Conservation (phyloP, 2,329 filamentous ascomycete species). For the Cryphonectria parasitica region DNA sequence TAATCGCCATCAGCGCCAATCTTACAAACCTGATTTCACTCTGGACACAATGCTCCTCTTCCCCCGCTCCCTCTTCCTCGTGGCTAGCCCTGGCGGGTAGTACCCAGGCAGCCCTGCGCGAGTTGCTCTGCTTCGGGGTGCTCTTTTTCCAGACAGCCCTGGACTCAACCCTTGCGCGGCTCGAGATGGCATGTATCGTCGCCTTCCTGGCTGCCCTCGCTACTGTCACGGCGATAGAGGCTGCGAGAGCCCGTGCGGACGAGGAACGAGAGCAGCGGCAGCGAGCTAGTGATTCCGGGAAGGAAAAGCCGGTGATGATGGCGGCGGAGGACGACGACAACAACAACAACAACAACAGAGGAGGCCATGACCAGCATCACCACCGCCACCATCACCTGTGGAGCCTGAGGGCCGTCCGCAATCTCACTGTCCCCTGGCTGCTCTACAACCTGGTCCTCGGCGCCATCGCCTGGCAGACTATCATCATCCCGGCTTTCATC, state of each 20-base stretch:
- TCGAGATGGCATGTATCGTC: slow-evolving; percentile 11
- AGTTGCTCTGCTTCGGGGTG: slow-evolving; percentile 6
- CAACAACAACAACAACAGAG: no score
- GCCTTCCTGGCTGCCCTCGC: slow-evolving; percentile 14
- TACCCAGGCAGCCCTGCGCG: not conserved
- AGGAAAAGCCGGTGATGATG: not conserved
- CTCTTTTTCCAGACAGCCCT: slow-evolving; percentile 19
- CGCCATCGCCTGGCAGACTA: slow-evolving; percentile 14
- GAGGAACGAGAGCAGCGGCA: not conserved
- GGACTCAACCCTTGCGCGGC: not conserved
- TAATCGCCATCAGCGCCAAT: not conserved
- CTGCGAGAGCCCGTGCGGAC: not conserved
- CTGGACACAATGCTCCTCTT: slow-evolving; percentile 12
- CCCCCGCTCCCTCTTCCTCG: not conserved
- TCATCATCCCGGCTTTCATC: slow-evolving; percentile 19
- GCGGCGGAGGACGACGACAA: no score
- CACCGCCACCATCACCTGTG: not conserved
- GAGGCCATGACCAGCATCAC: no score
- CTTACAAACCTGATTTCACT: not conserved
- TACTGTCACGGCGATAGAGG: slow-evolving; percentile 12
- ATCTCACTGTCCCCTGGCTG: slow-evolving; percentile 20
- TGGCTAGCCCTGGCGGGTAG: no score
- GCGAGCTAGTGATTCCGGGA: not conserved
- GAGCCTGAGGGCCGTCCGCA: not conserved
- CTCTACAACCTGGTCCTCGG: slow-evolving; percentile 8